Conservation (phyloP, 73 alveolate genomes). For the Tetrahymena elliotti region DNA sequence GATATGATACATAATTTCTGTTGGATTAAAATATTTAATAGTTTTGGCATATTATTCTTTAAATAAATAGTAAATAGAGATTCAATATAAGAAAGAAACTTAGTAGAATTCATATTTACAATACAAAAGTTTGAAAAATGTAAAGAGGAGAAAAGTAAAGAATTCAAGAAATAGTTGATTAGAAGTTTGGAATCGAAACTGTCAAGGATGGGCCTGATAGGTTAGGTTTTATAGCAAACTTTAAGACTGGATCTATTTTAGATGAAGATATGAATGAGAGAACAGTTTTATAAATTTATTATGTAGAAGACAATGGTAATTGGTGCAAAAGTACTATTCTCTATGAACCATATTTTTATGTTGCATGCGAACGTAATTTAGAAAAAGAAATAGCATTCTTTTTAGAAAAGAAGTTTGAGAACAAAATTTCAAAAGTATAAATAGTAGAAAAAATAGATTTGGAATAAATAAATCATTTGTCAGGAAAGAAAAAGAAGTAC, state of each 20-base stretch:
- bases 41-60: neutral
- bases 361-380: constrained; percentile 64
- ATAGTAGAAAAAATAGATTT: constrained; percentile 83
- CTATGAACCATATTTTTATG: constrained; percentile 90
- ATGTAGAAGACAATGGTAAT: constrained; percentile 55
- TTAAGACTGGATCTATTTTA: constrained; percentile 43
- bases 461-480: constrained; percentile 77
- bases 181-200: neutral
- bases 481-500: constrained; percentile 74
- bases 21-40: neutral
- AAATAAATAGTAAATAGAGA: neutral
- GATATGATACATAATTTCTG: neutral
- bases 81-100: neutral
- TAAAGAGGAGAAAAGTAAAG: neutral
- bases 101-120: neutral
- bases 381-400: constrained; percentile 47
- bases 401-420: constrained; percentile 30
- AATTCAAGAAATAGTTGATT: constrained; percentile 1
- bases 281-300: constrained; percentile 52
- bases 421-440: constrained; percentile 57
- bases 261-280: constrained; percentile 60
- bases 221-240: constrained; percentile 60
- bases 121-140: neutral
- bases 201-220: constrained; percentile 3
- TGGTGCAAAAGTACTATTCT: constrained; percentile 67